Base-by-base conservation (phyloP, 768 basidiomycete genomes). In the Scleroderma citrinum region DNA sequence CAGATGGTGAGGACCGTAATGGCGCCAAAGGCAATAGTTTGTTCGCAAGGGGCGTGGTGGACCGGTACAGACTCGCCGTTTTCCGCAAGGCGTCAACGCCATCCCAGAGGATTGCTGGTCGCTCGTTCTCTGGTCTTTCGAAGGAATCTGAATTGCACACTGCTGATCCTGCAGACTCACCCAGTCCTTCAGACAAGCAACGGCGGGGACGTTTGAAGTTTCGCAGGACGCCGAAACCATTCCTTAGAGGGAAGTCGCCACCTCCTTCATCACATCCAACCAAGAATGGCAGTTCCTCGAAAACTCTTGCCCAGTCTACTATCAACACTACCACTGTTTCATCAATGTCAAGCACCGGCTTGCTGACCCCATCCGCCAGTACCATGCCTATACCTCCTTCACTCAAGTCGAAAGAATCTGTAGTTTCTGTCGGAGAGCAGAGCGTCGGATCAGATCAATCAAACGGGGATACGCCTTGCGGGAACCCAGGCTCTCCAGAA, bases 41-140 rank as follows among this genome's bases (percentile, higher is more conserved):
- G 34, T 93, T 92, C 61, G 85, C 92, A 37, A 82, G 91, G n/a
- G 92, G 92, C 5, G 87, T 93, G 42, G 89, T 92, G 45, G 92
- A 95, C 63, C 77, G 86, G 47, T 95, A 94, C 63, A 76, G 81
- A 49, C 72, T 95, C 47, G 82, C 87, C 14, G 89, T 92, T 19
- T 92, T 92, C 77, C 78, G 89, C 47, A 92, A 91, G 63, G 75
- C 77, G n/a, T 82, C 84, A 13, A 85, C 83, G 11, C 81, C 85
- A 5, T 71, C 72, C 37, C 71, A 76, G 43, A 71, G 76, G 12
- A 57, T 70, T 14, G 63, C 59, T 3, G 69, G 72, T 6, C 73
- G 80, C 20, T 74, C 77, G 7, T 69, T 76, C 52, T 85, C 86
- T 17, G 81, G 78, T 21, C 64, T 77, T 54, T 86, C 83, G 31